Conservation (phyloP, 352 stramenopile genomes). For the Globisporangium ultimum region DNA sequence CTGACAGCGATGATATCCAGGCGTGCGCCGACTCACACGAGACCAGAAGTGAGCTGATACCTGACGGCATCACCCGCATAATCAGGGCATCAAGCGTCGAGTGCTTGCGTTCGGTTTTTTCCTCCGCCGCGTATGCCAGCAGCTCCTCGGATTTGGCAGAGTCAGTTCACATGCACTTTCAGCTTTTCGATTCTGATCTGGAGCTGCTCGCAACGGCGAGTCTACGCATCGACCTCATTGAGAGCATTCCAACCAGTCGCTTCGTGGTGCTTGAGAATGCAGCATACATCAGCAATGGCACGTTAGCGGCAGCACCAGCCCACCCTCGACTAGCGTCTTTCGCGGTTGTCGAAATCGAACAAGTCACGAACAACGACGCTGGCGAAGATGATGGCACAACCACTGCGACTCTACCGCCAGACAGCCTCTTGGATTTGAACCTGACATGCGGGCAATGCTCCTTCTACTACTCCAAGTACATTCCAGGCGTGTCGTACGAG, state of each 20-base stretch:
- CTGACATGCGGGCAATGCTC: conserved; percentile 23
- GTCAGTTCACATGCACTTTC: background rate
- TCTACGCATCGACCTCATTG: background rate
- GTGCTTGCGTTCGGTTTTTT: conserved; percentile 24
- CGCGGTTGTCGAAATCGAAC: background rate
- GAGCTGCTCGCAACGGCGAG: conserved; percentile 1
- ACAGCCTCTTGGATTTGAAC: conserved; percentile 19
- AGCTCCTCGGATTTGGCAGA: background rate
- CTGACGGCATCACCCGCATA: background rate
- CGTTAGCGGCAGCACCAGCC: background rate
- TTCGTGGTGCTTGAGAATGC: conserved; percentile 7
- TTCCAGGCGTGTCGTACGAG: conserved; percentile 45
- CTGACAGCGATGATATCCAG: background rate
- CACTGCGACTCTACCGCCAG: background rate
- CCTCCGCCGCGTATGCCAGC: conserved; percentile 3
- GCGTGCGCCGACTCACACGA: conserved; percentile 8
- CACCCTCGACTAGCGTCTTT: background rate
- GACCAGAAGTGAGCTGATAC: conserved; percentile 3
- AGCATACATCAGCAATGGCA: background rate
- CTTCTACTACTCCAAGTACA: conserved; percentile 23
- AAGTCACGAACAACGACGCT: background rate
- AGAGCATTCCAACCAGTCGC: background rate
- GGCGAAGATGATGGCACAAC: background rate
- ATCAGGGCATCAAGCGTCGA: conserved; percentile 16
- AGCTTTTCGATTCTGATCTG: conserved; percentile 13